Base-by-base conservation (phyloP, 305 asterid species). In the Fraxinus velutina region DNA sequence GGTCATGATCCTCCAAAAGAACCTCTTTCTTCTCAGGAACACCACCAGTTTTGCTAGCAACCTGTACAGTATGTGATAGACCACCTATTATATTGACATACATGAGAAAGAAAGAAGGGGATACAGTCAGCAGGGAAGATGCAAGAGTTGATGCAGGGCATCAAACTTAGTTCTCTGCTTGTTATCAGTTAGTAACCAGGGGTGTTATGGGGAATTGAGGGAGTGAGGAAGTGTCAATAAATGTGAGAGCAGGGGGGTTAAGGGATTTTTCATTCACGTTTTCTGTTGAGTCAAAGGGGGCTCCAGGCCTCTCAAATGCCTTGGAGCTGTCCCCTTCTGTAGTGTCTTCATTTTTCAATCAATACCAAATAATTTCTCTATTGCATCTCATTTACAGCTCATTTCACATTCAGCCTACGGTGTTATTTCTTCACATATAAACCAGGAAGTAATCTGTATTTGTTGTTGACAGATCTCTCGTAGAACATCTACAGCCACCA, bases 1-100 rank as follows among this genome's bases (percentile, higher is more conserved):
- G 97, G 80, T 96, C 99, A 79, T 94, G 99, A 86, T 96, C 98
- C 89, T 96, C 99, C 89, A 96, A 87, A 87, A 96, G 97, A 75
- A 94, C 98, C 86, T 94, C 98, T 84, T 96, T 96, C 92, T 84
- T 93, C 90, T 96, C 99, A 57, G 98, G 97, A 78, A 76, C 76
- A 75, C 94, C 97, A 36, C 93, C 96, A 60, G 88, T 88, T 88
- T 90, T 93, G 91, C 94, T 90, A 79, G 96, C 93, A 86, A 94
- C 96, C 99, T 96, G 89, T 42, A 42, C 50, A 42, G 3, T 42
- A 42, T 42, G 50, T 42, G 50, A 42, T 42, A 39, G 47, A 39
- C 47, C 47, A 39, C 47, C 47, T 39, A 39, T 39, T 39, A 39
- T 5, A 39, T 39, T 39, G 2, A 42, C 50, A 42, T 42, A 42